Base-by-base conservation (phyloP, 139 green algal genomes). In the Ettlia oleoabundans region DNA sequence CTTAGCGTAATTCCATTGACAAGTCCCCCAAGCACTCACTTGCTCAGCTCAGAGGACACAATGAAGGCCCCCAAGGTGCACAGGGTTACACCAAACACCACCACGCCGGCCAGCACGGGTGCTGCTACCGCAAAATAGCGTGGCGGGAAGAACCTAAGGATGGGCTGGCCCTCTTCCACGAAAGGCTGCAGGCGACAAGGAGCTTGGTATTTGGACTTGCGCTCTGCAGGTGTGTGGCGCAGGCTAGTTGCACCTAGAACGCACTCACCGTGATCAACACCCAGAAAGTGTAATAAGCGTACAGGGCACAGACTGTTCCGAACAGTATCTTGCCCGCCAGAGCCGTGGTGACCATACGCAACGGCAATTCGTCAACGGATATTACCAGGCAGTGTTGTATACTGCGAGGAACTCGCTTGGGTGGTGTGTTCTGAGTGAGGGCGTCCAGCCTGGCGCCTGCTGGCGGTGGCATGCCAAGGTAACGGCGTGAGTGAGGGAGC, bases 211-310 rank as follows among this genome's bases (percentile, higher is more conserved):
- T 52, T 8, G 5, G 6, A 40, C 40, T 69, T 22, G 62, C 10
- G 10, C 5, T 19, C 4, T 37, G 28, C 9, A 19, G 5, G n/a
- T n/a, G n/a, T n/a, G n/a, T n/a, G n/a, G n/a, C n/a, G n/a, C n/a
- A n/a, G n/a, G n/a, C n/a, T n/a, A n/a, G n/a, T n/a, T n/a, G n/a
- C n/a, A n/a, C n/a, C n/a, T n/a, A n/a, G n/a, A n/a, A n/a, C n/a
- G n/a, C 19, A 28, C 89, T 22, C 53, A 93, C 89, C 70, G 84
- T 88, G 10, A 89, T 76, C 9, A 94, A 80, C 3, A 93, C 65
- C 90, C 90, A 94, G 42, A 86, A 40, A 1, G 69, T 91, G 30
- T 84, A 68, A 71, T 92, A 93, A 28, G 42, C 43, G 71, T 91
- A 93, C 13, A 42, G 53, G 4, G 75, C 28, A 19, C 32, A 41